phyloP scores from a whole-genome alignment of 1,139 yeast genomes.

The Protomyces inundatus region DNA sequence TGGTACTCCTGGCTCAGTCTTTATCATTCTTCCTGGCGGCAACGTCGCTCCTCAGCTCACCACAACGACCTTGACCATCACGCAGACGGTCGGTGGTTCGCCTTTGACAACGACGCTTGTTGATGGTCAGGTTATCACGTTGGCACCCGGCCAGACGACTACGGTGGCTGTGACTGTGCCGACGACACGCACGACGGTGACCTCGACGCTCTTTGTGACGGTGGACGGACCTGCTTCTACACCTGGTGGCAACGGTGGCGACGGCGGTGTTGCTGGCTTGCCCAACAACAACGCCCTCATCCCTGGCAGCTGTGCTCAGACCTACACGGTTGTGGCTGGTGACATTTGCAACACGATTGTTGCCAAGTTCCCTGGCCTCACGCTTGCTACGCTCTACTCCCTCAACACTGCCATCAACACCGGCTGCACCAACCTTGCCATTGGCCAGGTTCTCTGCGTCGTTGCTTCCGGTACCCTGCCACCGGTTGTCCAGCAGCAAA shows the following conservation, averaged over 20 bases:
- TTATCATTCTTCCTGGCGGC: background rate
- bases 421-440: constrained; percentile 7
- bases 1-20: background rate
- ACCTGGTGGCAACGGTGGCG: background rate
- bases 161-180: constrained; percentile 10
- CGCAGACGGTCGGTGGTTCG: constrained; percentile 10
- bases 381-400: background rate
- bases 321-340: background rate
- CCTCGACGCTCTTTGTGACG: background rate
- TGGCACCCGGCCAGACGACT: constrained; percentile 14
- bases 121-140: background rate
- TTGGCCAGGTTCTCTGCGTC: constrained; percentile 9
- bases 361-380: background rate
- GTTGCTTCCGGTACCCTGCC: background rate
- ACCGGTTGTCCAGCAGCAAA: constrained; percentile 1
- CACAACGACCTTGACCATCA: background rate
- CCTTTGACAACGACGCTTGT: constrained; percentile 3
- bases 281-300: constrained; percentile 3
- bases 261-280: constrained; percentile 5
- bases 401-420: constrained; percentile 17
- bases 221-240: background rate
- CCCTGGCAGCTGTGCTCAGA: background rate
- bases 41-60: constrained; percentile 1
- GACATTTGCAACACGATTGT: background rate
- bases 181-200: background rate